Conservation (phyloP, 306 rosid genomes). For the Lathyrus sativus region DNA sequence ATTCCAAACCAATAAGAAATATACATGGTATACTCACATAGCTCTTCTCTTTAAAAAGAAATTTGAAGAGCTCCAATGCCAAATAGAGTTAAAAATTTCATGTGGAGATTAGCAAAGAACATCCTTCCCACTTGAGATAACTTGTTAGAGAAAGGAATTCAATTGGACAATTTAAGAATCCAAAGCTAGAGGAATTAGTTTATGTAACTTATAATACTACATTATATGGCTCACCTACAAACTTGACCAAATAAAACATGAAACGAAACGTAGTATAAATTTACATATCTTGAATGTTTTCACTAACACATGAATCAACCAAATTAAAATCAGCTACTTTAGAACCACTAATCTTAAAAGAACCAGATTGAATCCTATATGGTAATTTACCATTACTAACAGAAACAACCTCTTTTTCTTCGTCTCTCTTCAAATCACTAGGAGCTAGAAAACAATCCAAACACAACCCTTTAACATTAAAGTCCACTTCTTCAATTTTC, state of each 20-base stretch:
- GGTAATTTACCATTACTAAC: slow-evolving; percentile 45
- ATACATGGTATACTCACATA: no score
- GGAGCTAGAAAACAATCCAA: slow-evolving; percentile 85
- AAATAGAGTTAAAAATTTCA: no score
- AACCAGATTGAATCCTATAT: slow-evolving; percentile 50
- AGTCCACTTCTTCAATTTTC: slow-evolving; percentile 91
- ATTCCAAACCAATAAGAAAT: no score
- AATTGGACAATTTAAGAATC: no score
- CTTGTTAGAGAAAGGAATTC: no score
- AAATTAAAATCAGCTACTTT: slow-evolving; percentile 67
- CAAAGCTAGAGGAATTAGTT: background rate
- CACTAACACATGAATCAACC: slow-evolving; percentile 48
- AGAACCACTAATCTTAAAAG: slow-evolving; percentile 57
- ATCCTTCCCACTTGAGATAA: no score
- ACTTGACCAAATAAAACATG: slow-evolving; percentile 28
- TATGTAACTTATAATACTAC: background rate
- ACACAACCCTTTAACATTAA: slow-evolving; percentile 79
- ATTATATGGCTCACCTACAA: slow-evolving; percentile 5
- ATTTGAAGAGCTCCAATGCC: no score
- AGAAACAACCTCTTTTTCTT: slow-evolving; percentile 40
- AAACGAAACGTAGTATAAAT: slow-evolving; percentile 6
- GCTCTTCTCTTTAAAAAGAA: no score
- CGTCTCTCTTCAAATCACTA: slow-evolving; percentile 69
- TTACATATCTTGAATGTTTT: slow-evolving; percentile 42
- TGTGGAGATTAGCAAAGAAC: no score